phyloP scores from a whole-genome alignment of 768 basidiomycete genomes.

The Stropharia rugosoannulata region DNA sequence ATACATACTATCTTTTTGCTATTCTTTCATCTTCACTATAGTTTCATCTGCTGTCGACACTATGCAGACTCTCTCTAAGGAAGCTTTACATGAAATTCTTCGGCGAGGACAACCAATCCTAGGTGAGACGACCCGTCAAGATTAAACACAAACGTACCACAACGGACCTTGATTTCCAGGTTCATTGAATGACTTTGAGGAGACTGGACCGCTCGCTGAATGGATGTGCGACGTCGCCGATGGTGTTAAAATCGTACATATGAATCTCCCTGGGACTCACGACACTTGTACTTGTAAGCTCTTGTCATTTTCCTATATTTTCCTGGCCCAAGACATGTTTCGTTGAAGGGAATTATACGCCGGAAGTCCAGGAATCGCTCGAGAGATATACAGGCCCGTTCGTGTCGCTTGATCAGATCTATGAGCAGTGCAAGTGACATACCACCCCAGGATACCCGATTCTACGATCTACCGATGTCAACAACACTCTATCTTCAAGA shows the following conservation, averaged over 20 bases:
- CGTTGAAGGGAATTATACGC: conserved; percentile 42
- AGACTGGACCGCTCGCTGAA: conserved; percentile 28
- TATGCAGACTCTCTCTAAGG: not conserved
- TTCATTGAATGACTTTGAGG: not conserved
- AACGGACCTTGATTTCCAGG: conserved; percentile 25
- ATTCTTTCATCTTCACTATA: not conserved
- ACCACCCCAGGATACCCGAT: conserved; percentile 24
- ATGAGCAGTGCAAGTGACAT: not conserved
- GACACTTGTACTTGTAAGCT: conserved; percentile 45
- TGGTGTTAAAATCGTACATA: conserved; percentile 39
- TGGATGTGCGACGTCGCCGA: conserved; percentile 47
- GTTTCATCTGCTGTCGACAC: not conserved
- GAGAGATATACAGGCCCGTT: conserved; percentile 43
- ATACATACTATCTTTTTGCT: not conserved
- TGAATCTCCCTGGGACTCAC: conserved; percentile 53
- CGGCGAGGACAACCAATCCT: conserved; percentile 22
- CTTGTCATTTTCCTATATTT: not conserved
- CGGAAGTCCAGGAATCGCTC: conserved; percentile 38
- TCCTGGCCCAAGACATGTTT: not conserved
- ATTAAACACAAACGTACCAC: not conserved
- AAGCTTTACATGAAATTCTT: conserved; percentile 22
- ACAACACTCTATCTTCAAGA: conserved; percentile 44
- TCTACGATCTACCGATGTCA: conserved; percentile 37
- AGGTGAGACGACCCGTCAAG: conserved; percentile 9
- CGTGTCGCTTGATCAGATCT: conserved; percentile 13